These are phyloP conservation scores for Paramarasmius palmivorus DNA, from an alignment of 1,284 basidiomycete species.

Conservation along the genomic window DNA sequence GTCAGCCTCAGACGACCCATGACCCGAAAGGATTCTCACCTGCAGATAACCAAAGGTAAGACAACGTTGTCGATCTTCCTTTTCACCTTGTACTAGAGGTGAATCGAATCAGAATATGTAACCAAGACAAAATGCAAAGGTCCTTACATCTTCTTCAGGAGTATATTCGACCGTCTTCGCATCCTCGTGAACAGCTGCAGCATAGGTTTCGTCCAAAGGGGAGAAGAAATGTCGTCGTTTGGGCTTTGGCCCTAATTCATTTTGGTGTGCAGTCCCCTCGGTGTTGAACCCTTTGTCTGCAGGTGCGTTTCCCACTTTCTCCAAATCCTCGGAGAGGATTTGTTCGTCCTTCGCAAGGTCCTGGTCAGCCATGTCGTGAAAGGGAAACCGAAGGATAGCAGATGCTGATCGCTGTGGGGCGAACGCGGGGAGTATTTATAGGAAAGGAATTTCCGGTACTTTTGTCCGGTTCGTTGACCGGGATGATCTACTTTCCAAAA, in stretches of 20 bases:
- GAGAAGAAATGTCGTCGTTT: slow-evolving; percentile 11
- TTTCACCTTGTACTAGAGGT: slow-evolving; percentile 27
- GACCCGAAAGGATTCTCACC: too few relatives aligned
- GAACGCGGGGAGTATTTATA: too few relatives aligned
- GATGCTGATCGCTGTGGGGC: too few relatives aligned
- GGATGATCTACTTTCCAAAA: too few relatives aligned
- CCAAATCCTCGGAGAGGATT: slow-evolving; percentile 2
- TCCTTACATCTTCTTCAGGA: slow-evolving; percentile 13
- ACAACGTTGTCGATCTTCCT: slow-evolving; percentile 49
- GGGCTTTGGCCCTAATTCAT: slow-evolving; percentile 5
- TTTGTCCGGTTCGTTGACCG: too few relatives aligned
- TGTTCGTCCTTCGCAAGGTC: too few relatives aligned
- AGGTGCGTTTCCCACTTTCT: slow-evolving; percentile 1
- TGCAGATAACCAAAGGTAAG: slow-evolving; percentile 46
- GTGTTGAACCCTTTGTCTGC: slow-evolving; percentile 3
- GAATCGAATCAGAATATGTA: not conserved
- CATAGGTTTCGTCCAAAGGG: slow-evolving; percentile 7
- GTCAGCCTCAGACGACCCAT: too few relatives aligned
- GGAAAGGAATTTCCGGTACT: too few relatives aligned
- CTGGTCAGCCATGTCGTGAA: too few relatives aligned
- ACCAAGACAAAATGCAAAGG: not conserved
- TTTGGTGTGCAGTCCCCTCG: slow-evolving; percentile 13
- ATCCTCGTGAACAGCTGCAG: slow-evolving; percentile 12
- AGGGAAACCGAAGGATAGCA: too few relatives aligned
- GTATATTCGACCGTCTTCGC: slow-evolving; percentile 13